Conservation (phyloP, 495 filamentous ascomycete species). For the Penicillium dipodomyicola region DNA sequence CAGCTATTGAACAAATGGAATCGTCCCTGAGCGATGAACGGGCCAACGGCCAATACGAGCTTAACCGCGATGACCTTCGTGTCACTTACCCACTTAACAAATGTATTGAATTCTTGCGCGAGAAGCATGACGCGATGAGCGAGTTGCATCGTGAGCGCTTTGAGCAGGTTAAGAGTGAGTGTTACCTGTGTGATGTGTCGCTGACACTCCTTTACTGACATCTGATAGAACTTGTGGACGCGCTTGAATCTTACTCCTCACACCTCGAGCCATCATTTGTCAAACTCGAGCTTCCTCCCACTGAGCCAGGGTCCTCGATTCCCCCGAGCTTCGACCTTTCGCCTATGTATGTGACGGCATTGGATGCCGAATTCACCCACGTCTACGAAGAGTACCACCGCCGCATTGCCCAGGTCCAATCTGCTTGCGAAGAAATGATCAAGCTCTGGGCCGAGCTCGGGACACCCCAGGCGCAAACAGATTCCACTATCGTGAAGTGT, state of each 20-base stretch:
- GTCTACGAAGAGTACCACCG: conserved; percentile 94
- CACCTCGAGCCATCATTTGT: conserved; percentile 88
- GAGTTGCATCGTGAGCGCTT: conserved; percentile 84
- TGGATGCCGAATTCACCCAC: conserved; percentile 86
- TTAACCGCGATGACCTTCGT: conserved; percentile 63
- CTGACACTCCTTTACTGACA: conserved; percentile 26
- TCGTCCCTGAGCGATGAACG: conserved; percentile 76
- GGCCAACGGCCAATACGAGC: conserved; percentile 56
- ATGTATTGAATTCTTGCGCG: conserved; percentile 75
- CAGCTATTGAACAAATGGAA: conserved; percentile 88
- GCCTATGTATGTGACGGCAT: conserved; percentile 75
- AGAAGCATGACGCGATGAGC: conserved; percentile 76
- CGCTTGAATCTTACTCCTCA: conserved; percentile 89
- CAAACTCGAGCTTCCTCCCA: conserved; percentile 76
- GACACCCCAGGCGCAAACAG: conserved; percentile 88
- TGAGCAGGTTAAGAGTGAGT: conserved; percentile 89
- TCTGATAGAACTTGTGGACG: conserved; percentile 76
- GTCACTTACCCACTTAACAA: conserved; percentile 76
- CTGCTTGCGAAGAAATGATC: conserved; percentile 79
- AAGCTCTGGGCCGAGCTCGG: conserved; percentile 94
- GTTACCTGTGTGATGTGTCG: not conserved
- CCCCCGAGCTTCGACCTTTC: conserved; percentile 85
- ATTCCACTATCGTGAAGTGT: conserved; percentile 77
- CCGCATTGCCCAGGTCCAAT: conserved; percentile 70
- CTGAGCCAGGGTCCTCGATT: conserved; percentile 68